Evolutionary conservation across 2,329 filamentous ascomycete species (phyloP), one percentile per base, ranked within the genome.

Genomic region (Verticillium alfalfae): DNA sequence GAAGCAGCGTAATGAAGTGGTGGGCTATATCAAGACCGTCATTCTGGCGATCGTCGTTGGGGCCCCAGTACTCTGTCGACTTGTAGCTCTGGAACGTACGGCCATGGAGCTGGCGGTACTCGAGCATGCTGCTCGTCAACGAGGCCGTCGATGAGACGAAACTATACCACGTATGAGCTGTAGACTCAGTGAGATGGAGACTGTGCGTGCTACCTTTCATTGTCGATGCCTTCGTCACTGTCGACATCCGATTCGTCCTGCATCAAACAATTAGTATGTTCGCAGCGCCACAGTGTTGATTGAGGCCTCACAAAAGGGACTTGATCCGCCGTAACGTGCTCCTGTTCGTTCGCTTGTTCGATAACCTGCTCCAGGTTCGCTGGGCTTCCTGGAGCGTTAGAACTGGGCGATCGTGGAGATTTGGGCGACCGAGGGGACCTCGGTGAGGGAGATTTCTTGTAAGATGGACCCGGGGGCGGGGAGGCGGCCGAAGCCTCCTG

Each of bases 51-150:
- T 70, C 69, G 38, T 70, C 69, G 56, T 70, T 70, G 26, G 69
- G 69, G 7, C 67, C 69, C 66, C 69, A 70, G 60, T 70, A 70
- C 26, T 70, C 69, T 0, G 60, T 62, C 49, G 54, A 56, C 7
- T 62, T 66, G 60, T 64, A 70, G 60, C 66, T 67, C 49, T 73
- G 71, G 49, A 68, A 73, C 1, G 71, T 71, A 7, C 72, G 71
- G 5, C 70, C 70, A 38, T 74, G 70, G 22, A 75, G 63, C 22
- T 61, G 65, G 45, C 72, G 70, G 59, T 74, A 74, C 41, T 73
- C 67, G 34, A 70, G 67, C 39, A 75, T 70, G 62, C 71, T 74
- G 7, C 70, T 70, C 4, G 69, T 68, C 3, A 76, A 65, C 6
- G 59, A 60, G 1, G 68, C 67, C 0, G 71, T 74, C 2, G 71